Evolutionary conservation across 1,139 yeast genomes (phyloP), one percentile per base, ranked within the genome.

Genomic region (Kodamaea suecica): DNA sequence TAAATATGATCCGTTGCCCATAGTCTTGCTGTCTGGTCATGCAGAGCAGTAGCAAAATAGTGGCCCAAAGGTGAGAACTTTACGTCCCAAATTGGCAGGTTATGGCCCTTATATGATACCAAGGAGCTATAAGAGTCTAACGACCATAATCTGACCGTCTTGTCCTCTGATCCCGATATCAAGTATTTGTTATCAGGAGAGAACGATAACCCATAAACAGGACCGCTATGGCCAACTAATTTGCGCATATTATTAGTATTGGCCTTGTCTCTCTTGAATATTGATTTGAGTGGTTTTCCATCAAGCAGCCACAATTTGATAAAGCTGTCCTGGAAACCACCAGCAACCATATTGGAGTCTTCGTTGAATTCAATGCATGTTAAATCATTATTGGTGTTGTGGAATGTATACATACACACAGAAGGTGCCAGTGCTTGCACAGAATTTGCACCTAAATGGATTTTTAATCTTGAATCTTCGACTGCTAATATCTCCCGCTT

Each of bases 1-100:
- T 92, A 90, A 30, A 94, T 90, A 60, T 94, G 99, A 58, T 94
- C 98, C 43, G 96, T 88, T 25, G 96, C 90, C 99, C 99, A 94
- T 41, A 94, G 69, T 44, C 97, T 72, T 0, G 97, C 98, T 0
- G 98, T 94, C 57, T 90, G 97, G 55, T 94, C 99, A 53, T 90
- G 97, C 3, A 97, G 87, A 0, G 95, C 97, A 0, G 97, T 88
- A 9, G 95, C 97, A 61, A 94, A 94, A 63, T 94, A 94, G 61
- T 92, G 97, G 2, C 98, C 98, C 52, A 85, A 67, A 2, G 98
- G 98, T 3, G 95, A 82, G 53, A 88, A 92, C 48, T 84, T 77
- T 4, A 92, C 97, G 55, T 94, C 98, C 98, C 98, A 94, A 19
- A 94, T 84, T 1, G 98, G 97, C 47, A 85, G 95, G 49, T 82